Evolutionary conservation across 805 yeast species (phyloP).

Genomic region (Yarrowia keelungensis): DNA sequence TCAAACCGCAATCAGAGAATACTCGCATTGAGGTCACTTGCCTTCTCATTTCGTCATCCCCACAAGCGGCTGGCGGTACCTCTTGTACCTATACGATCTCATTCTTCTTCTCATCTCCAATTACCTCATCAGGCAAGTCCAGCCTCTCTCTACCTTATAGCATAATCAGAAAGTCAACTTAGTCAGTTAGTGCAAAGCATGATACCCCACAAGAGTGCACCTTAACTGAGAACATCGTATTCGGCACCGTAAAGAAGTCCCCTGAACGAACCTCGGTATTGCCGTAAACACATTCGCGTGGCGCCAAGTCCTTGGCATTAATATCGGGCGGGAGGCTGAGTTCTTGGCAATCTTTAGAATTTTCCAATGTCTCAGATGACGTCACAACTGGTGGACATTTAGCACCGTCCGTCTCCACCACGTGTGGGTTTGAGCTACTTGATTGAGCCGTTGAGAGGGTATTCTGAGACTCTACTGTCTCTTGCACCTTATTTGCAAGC

Average conservation of each 20-base stretch:
- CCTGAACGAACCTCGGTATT: background rate
- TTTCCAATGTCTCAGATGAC: constrained; percentile 13
- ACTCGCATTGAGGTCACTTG: too few relatives aligned
- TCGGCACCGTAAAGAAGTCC: background rate
- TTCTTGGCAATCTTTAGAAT: constrained; percentile 1
- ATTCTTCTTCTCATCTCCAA: background rate
- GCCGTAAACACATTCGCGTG: constrained; percentile 6
- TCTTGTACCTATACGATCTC: too few relatives aligned
- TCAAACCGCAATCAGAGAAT: too few relatives aligned
- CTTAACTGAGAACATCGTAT: background rate
- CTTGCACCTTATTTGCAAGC: too few relatives aligned
- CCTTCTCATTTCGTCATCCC: too few relatives aligned
- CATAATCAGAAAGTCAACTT: background rate
- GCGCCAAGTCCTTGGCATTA: constrained; percentile 3
- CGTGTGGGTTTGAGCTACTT: too few relatives aligned
- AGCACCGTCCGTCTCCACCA: too few relatives aligned
- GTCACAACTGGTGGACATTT: background rate
- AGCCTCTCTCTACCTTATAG: background rate
- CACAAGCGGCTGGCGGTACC: too few relatives aligned
- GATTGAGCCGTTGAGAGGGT: too few relatives aligned
- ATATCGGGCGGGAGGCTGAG: constrained; percentile 10
- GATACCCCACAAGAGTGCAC: background rate
- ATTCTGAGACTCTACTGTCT: too few relatives aligned
- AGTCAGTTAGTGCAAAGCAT: background rate
- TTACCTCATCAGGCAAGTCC: background rate